Base-by-base conservation (phyloP, 1,139 yeast genomes). In the Taphrina confusa region DNA sequence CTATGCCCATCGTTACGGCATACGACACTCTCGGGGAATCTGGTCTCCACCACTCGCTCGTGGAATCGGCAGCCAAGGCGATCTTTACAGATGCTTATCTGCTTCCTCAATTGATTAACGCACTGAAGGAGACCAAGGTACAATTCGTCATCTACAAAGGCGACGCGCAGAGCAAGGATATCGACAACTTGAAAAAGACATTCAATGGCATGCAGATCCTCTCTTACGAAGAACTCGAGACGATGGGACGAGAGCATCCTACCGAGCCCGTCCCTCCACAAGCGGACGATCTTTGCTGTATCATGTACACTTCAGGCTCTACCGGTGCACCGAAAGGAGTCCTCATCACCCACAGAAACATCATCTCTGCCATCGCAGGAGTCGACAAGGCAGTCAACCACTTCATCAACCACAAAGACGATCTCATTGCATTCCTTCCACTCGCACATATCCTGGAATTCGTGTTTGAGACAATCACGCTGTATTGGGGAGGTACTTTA, bases 241-340 rank as follows among this genome's bases (percentile, higher is more conserved):
- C 76, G 61, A 73, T 83, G 58, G 98, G 99, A 66, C 72, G 77
- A 66, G 74, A 74, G 37, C 73, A 79, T 62, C 76, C 76, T 39
- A 67, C 64, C 57, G 72, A 71, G 14, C 73, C 79, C 14, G 70
- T 71, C 64, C 79, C 80, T 14, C 89, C 95, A 60, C 78, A 76
- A 64, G 82, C 94, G 9, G 82, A 82, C n/a, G 95, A 89, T 69
- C 71, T 85, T 61, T 82, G 92, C 44, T 88, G 96, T 77, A 89
- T 92, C 72, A 92, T 94, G 97, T 92, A 92, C 79, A 92, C 99
- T 25, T 91, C 97, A 0, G 99, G 99, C 57, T 90, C 97, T 16
- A 91, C 98, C 16, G 98, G 98, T 69, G 84, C 84, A 65, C 98
- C 98, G 69, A 92, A 92, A 78, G 99, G 99, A 75, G 99, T 92